Conservation (phyloP, 257 asterid genomes). For the Ilex aquifolium region DNA sequence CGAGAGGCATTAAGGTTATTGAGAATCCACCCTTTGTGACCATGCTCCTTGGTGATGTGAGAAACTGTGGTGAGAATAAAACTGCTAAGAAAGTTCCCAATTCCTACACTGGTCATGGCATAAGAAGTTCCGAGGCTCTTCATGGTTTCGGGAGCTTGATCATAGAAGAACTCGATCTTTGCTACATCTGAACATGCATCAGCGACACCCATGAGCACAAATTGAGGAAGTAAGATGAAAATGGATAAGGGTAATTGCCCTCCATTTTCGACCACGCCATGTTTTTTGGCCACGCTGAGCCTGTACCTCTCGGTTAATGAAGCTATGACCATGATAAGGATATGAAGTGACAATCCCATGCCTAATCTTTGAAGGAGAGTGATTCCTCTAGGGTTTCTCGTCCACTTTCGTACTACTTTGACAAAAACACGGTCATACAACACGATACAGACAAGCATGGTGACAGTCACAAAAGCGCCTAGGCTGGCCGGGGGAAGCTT, state of each 20-base stretch:
- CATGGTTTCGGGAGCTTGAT: conserved; percentile 55
- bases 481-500: conserved; percentile 39
- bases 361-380: conserved; percentile 41
- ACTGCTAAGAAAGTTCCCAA: conserved; percentile 20
- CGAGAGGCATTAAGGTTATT: conserved; percentile 23
- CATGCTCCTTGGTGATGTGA: background rate
- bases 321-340: conserved; percentile 32
- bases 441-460: conserved; percentile 27
- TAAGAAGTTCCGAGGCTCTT: conserved; percentile 33
- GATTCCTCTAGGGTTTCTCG: conserved; percentile 44
- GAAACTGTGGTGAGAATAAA: background rate
- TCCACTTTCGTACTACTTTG: conserved; percentile 20
- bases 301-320: conserved; percentile 27
- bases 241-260: conserved; percentile 26
- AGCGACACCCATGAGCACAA: conserved; percentile 37
- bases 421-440: conserved; percentile 38
- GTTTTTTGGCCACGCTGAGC: conserved; percentile 20
- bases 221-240: conserved; percentile 42
- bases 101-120: conserved; percentile 24
- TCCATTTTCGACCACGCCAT: conserved; percentile 13
- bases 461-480: conserved; percentile 28
- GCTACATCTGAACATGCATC: conserved; percentile 37
- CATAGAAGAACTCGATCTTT: conserved; percentile 43
- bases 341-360: conserved; percentile 27
- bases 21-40: background rate